Base-by-base conservation (phyloP, 1,139 yeast species). In the Candida glucosophila region DNA sequence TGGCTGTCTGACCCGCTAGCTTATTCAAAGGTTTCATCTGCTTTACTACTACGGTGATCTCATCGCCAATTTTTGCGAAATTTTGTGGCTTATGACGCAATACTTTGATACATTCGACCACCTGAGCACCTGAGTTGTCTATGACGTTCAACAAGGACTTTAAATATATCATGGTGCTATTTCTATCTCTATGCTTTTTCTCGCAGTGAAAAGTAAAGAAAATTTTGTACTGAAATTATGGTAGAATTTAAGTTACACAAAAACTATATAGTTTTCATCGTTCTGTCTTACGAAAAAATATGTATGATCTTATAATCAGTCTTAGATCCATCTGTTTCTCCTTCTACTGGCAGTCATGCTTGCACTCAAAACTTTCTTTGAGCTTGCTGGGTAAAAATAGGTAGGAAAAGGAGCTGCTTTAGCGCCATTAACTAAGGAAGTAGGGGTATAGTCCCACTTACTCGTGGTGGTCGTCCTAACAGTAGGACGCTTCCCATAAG, bases 91-190 rank as follows among this genome's bases (percentile, higher is more conserved):
- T 76, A 47, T 90, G 94, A 40, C 94, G 77, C 36, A 90, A 67
- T 12, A 90, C 96, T 55, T 88, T 90, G 63, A 90, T 86, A 54
- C 98, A 90, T 58, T 90, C 98, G 14, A 82, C 98, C 33, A 86
- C 60, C 49, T 81, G 85, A 4, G 97, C 98, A 17, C 98, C 95
- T 36, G 95, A 80, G 66, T 86, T 88, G 58, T 88, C 97, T 36
- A 88, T 80, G 37, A 86, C 95, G 53, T 81, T 86, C 32, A 83
- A 60, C 54, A 88, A 66, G n/a, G 94, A 67, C 63, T 88, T 88
- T 43, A 86, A 71, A 57, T 85, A 85, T 31, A 86, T 73, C 97
- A 86, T 86, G 11, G 12, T 19, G 18, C 18, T 16, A 16, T 16
- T 16, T 16, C n/a, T 16, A 8, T 16, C n/a, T n/a, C 9, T n/a